Evolutionary conservation across 2,329 filamentous ascomycete genomes (phyloP), one percentile per base, ranked within the genome.

Genomic region (Colletotrichum sp.): DNA sequence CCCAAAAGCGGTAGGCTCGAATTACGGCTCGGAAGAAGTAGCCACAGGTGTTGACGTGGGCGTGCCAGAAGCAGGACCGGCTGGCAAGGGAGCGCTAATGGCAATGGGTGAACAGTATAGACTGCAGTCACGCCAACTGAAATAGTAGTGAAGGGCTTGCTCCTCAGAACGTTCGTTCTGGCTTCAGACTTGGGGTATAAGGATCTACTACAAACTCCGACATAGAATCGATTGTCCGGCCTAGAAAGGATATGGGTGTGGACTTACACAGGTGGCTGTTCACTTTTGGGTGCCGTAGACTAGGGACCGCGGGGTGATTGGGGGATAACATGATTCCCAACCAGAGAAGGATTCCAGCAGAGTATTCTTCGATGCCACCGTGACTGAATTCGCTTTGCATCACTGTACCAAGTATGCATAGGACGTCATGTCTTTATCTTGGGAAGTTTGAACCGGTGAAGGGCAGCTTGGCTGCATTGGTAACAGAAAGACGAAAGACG

Each of bases 21-120:
- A 48, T 48, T n/a, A n/a, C 2, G 1, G 18, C 18, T 0, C 1
- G 39, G 18, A 48, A n/a, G 9, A n/a, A 12, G 39, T 16, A n/a
- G 9, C 10, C 0, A 7, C 3, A 12, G 44, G 22, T 4, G 7
- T n/a, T 0, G 44, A 48, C 3, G 2, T 48, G 18, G 0, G 22
- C 5, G 9, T n/a, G 18, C 44, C 1, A 22, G 10, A 44, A 44
- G 16, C 3, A 44, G 6, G 44, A 22, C 9, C 6, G 5, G 18
- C 44, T 48, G 44, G 44, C 18, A 48, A 48, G 39, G 5, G 22
- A 48, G 22, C 18, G 18, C 9, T 4, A 3, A n/a, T 48, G 9
- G 39, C 44, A 6, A 16, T 48, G 6, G 18, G 2, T 12, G 44
- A 7, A 12, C 18, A 7, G 44, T 10, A 6, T 6, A 18, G 8